phyloP scores from a whole-genome alignment of 2,329 filamentous ascomycete species.

The Colletotrichum chlorophyti region DNA sequence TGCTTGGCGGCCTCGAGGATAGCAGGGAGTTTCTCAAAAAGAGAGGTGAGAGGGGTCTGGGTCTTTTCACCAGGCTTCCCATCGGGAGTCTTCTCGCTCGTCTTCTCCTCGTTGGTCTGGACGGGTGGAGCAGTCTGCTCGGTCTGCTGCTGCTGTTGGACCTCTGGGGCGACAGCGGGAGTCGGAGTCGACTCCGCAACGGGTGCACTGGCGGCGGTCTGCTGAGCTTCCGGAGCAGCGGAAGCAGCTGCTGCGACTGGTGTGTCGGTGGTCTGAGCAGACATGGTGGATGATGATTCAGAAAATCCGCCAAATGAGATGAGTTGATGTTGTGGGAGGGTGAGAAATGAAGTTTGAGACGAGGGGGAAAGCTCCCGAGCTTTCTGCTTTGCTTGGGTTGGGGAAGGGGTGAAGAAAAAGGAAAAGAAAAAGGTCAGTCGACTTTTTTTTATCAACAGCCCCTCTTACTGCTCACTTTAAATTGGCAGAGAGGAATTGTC shows the following conservation, averaged over 20 bases:
- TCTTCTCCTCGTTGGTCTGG: constrained; percentile 39
- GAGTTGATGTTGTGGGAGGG: background rate
- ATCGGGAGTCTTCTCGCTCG: constrained; percentile 26
- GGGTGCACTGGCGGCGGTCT: constrained; percentile 15
- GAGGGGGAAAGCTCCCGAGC: background rate
- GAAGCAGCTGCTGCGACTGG: constrained; percentile 9
- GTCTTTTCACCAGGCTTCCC: constrained; percentile 28
- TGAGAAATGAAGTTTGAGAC: no score
- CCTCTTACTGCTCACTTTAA: constrained; percentile 14
- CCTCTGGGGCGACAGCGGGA: constrained; percentile 32
- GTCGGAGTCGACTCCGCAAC: no score
- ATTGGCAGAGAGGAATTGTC: constrained; percentile 6
- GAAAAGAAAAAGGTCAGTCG: constrained; percentile 7
- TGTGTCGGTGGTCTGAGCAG: constrained; percentile 32
- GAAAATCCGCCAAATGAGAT: background rate
- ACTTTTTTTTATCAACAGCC: background rate
- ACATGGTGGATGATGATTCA: constrained; percentile 36
- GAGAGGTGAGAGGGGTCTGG: constrained; percentile 54
- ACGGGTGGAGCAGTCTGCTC: constrained; percentile 32
- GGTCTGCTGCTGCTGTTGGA: constrained; percentile 3
- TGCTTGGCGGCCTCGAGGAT: constrained; percentile 66
- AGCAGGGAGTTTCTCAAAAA: constrained; percentile 64
- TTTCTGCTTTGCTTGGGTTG: background rate
- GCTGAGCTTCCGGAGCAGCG: constrained; percentile 7
- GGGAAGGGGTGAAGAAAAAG: background rate